Percentiles rank a stretch among this genome's conserved stretches.
These are phyloP conservation scores for Citrullus amarus DNA, from an alignment of 306 rosid genomes.

Conservation along the genomic window DNA sequence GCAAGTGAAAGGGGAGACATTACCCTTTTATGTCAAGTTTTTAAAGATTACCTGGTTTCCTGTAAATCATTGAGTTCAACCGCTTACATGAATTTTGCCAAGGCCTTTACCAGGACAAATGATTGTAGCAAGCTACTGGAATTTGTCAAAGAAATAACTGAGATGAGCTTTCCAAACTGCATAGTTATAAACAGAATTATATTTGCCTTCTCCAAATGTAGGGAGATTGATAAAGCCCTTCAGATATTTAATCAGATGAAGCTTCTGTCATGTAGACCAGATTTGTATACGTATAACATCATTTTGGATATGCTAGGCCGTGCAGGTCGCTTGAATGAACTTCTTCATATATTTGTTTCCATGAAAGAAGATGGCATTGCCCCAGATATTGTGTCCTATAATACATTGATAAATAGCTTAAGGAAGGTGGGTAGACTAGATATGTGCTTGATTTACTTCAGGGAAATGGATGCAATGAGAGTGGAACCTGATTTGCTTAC, in stretches of 20 bases:
- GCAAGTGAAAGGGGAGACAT: slow-evolving; percentile 46
- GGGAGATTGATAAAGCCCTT: slow-evolving; percentile 59
- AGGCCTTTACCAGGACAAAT: slow-evolving; percentile 37
- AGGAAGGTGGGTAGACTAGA: slow-evolving; percentile 59
- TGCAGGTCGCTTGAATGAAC: slow-evolving; percentile 39
- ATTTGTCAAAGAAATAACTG: slow-evolving; percentile 31
- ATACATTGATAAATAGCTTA: slow-evolving; percentile 53
- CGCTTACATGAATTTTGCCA: slow-evolving; percentile 40
- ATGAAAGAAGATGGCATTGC: slow-evolving; percentile 43
- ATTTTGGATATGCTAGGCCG: slow-evolving; percentile 62
- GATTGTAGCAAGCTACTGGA: slow-evolving; percentile 28
- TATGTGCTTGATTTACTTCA: slow-evolving; percentile 35
- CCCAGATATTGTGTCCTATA: slow-evolving; percentile 59
- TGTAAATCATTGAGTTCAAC: slow-evolving; percentile 27
- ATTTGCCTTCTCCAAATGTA: slow-evolving; percentile 48
- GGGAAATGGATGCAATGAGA: slow-evolving; percentile 55
- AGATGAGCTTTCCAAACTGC: slow-evolving; percentile 29
- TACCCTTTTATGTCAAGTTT: slow-evolving; percentile 33
- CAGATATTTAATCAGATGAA: slow-evolving; percentile 42
- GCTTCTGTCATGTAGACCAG: slow-evolving; percentile 24
- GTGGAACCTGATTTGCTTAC: slow-evolving; percentile 62
- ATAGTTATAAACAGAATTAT: slow-evolving; percentile 46
- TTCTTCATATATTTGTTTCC: slow-evolving; percentile 37
- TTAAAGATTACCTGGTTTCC: slow-evolving; percentile 35
- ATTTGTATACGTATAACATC: slow-evolving; percentile 56